phyloP scores from a whole-genome alignment of 2,329 filamentous ascomycete genomes.

The Arachnopeziza araneosa region DNA sequence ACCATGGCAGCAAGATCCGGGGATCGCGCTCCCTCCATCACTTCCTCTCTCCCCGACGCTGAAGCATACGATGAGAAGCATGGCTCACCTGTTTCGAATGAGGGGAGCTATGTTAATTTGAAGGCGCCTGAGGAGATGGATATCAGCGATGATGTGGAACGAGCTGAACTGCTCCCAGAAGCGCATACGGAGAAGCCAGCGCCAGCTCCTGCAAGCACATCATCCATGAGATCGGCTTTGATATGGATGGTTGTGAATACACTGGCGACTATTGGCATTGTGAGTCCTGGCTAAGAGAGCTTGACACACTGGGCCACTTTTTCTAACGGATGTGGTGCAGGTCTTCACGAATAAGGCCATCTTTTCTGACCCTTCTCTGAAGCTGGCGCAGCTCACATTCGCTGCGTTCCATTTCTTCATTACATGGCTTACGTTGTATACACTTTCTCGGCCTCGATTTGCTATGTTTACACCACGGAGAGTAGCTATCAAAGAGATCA shows the following conservation, averaged over 20 bases:
- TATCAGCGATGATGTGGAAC: slow-evolving; percentile 35
- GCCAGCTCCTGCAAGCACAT: slow-evolving; percentile 20
- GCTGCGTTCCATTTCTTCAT: slow-evolving; percentile 64
- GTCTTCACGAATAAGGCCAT: slow-evolving; percentile 66
- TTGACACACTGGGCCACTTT: background rate
- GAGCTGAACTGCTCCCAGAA: slow-evolving; percentile 36
- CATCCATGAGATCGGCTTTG: slow-evolving; percentile 35
- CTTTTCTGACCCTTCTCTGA: slow-evolving; percentile 57
- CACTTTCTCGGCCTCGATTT: slow-evolving; percentile 53
- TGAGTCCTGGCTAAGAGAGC: slow-evolving; percentile 32
- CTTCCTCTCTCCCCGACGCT: slow-evolving; percentile 24
- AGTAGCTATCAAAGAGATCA: slow-evolving; percentile 48
- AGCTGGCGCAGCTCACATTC: slow-evolving; percentile 59
- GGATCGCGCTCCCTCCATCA: slow-evolving; percentile 23
- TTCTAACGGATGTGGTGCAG: slow-evolving; percentile 6
- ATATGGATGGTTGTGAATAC: slow-evolving; percentile 59
- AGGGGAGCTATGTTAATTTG: slow-evolving; percentile 22
- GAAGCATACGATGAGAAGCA: slow-evolving; percentile 27
- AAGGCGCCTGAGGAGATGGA: slow-evolving; percentile 33
- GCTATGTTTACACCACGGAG: slow-evolving; percentile 54
- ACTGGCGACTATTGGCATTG: slow-evolving; percentile 57
- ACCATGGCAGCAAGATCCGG: slow-evolving; percentile 24
- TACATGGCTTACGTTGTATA: slow-evolving; percentile 58
- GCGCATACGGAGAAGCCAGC: slow-evolving; percentile 30
- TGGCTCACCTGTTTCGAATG: slow-evolving; percentile 6